A percentile compares a stretch with the other conserved stretches of the same genome.
Evolutionary conservation across 2,329 filamentous ascomycete genomes (phyloP).

Genomic region (Blastomyces emzantsi): DNA sequence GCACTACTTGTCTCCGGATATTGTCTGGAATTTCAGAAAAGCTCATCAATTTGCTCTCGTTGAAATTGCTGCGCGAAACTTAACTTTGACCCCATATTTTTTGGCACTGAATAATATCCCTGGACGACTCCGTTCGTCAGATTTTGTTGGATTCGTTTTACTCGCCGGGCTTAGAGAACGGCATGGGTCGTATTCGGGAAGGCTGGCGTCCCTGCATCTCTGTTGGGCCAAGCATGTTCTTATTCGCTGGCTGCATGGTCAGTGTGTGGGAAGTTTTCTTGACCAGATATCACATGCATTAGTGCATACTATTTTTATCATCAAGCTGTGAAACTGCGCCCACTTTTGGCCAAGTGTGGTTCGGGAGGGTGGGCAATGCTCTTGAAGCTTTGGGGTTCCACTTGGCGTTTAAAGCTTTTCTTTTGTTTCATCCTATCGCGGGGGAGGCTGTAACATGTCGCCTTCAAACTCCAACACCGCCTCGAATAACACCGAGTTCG

Average conservation of each 20-base stretch:
- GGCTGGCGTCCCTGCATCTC: conserved; percentile 7
- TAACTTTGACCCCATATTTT: not conserved
- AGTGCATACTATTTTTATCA: conserved; percentile 5
- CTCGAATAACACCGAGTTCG: not conserved
- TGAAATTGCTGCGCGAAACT: not conserved
- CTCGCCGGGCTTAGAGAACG: too few species aligned
- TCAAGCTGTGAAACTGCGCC: not conserved
- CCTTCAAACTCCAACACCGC: not conserved
- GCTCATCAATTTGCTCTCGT: not conserved
- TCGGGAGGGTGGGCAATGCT: not conserved
- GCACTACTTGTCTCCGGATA: not conserved
- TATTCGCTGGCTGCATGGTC: not conserved
- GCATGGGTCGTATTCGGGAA: conserved; percentile 5
- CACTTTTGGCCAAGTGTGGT: not conserved
- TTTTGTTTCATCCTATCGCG: not conserved
- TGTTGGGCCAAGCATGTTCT: not conserved
- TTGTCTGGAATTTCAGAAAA: not conserved
- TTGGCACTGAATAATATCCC: not conserved
- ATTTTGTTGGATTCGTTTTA: not conserved
- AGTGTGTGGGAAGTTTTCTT: not conserved
- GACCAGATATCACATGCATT: conserved; percentile 7
- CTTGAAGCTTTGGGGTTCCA: not conserved
- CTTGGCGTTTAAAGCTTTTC: not conserved
- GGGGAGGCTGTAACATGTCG: not conserved
- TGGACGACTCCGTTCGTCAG: not conserved